These are phyloP conservation scores for Blastomyces silverae DNA, from an alignment of 2,329 filamentous ascomycete genomes.

Conservation along the genomic window DNA sequence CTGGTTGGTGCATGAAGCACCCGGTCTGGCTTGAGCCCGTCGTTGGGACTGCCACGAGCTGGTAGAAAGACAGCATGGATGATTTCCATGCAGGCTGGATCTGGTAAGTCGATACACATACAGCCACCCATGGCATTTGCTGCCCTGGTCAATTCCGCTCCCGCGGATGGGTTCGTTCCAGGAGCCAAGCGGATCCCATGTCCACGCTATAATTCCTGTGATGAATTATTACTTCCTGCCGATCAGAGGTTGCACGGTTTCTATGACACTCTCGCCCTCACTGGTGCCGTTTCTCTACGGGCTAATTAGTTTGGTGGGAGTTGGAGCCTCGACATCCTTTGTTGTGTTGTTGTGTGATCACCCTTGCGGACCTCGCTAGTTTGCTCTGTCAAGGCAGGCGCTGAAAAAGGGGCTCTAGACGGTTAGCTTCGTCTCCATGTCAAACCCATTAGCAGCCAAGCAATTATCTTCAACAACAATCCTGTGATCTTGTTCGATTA, in stretches of 20 bases:
- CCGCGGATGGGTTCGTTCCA: constrained; percentile 8
- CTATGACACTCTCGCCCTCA: not conserved
- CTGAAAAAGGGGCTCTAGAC: not conserved
- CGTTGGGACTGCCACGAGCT: constrained; percentile 14
- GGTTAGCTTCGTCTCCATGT: not conserved
- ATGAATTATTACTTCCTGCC: not conserved
- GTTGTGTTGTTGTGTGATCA: not conserved
- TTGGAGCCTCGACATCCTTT: constrained; percentile 1
- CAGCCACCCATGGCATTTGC: constrained; percentile 1
- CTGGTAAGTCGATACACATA: constrained; percentile 13
- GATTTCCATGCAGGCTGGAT: constrained; percentile 6
- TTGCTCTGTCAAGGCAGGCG: not conserved
- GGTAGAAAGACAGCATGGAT: constrained; percentile 2
- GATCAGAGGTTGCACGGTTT: constrained; percentile 7
- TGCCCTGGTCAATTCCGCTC: constrained; percentile 1
- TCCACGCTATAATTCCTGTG: not conserved
- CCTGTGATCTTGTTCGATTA: not conserved
- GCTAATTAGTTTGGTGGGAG: not conserved
- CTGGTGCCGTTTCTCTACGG: not conserved
- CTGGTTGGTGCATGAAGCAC: not conserved
- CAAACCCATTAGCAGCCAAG: not conserved
- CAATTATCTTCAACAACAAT: not conserved
- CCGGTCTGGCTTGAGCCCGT: not conserved
- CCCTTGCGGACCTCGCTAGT: not conserved
- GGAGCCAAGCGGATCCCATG: constrained; percentile 5